A percentile compares a stretch with the other conserved stretches of the same genome.
Evolutionary conservation across 2,329 filamentous ascomycete genomes (phyloP).

Genomic region (Trichoderma sp.): DNA sequence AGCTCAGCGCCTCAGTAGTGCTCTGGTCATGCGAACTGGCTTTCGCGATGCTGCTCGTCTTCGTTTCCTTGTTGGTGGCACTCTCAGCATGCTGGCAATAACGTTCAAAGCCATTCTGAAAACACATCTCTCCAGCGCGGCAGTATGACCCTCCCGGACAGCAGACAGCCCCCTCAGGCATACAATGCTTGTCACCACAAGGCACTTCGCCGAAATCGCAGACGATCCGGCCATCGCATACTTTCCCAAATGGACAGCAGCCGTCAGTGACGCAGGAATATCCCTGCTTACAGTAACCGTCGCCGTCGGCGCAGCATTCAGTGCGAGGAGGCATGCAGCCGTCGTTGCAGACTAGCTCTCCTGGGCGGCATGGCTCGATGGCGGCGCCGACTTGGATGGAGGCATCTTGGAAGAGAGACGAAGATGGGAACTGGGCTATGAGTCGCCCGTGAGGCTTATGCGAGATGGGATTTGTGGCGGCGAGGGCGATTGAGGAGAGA

Average conservation of each 20-base stretch:
- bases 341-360: not conserved
- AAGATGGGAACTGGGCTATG: not conserved
- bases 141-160: not conserved
- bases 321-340: constrained; percentile 7
- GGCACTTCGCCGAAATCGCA: constrained; percentile 6
- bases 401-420: not conserved
- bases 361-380: constrained; percentile 2
- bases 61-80: not conserved
- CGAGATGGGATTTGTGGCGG: constrained; percentile 9
- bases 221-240: not conserved
- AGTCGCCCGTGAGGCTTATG: constrained; percentile 13
- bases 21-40: not conserved
- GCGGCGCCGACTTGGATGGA: not conserved
- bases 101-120: not conserved
- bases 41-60: not conserved
- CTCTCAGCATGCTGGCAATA: constrained; percentile 4
- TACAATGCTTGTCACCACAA: constrained; percentile 8
- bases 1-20: not conserved
- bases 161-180: not conserved
- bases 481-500: not conserved
- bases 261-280: not conserved
- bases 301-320: not conserved
- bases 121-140: constrained; percentile 1
- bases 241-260: constrained; percentile 2
- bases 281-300: constrained; percentile 9